Evolutionary conservation across 2,329 filamentous ascomycete species (phyloP).

Genomic region (Aspergillus ochraceoroseus): DNA sequence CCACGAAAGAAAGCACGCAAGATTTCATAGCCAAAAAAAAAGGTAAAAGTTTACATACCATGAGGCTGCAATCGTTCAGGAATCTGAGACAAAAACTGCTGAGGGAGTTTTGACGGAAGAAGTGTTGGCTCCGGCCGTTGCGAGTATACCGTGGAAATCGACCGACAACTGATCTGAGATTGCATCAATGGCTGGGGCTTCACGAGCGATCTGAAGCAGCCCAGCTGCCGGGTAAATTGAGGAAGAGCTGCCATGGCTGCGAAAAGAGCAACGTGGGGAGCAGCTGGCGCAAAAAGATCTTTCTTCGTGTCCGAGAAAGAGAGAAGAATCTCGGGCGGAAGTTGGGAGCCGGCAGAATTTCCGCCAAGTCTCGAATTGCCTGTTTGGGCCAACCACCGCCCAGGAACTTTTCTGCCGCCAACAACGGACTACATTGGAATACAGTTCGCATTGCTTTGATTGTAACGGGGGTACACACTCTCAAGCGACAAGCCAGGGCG

Average conservation of each 20-base stretch:
- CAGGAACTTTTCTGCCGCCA: slow-evolving; percentile 29
- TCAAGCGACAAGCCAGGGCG: too few relatives aligned
- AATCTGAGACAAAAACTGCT: slow-evolving; percentile 43
- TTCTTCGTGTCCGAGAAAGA: slow-evolving; percentile 11
- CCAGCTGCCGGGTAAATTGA: slow-evolving; percentile 60
- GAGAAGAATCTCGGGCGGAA: slow-evolving; percentile 25
- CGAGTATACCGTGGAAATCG: slow-evolving; percentile 49
- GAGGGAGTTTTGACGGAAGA: slow-evolving; percentile 41
- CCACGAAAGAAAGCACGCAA: neutral
- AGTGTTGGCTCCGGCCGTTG: slow-evolving; percentile 39
- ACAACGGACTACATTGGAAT: neutral
- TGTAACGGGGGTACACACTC: too few relatives aligned
- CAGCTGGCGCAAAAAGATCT: neutral
- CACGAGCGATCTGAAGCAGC: slow-evolving; percentile 63
- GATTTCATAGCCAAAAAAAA: neutral
- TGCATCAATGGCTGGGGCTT: slow-evolving; percentile 51
- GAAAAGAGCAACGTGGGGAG: slow-evolving; percentile 14
- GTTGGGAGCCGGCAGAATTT: slow-evolving; percentile 38
- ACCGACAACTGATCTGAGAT: slow-evolving; percentile 45
- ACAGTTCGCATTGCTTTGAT: neutral
- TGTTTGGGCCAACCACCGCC: slow-evolving; percentile 21
- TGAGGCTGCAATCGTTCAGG: slow-evolving; percentile 37
- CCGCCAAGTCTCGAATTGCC: slow-evolving; percentile 32
- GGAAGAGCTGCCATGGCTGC: slow-evolving; percentile 58
- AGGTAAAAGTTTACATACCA: slow-evolving; percentile 26